phyloP scores from a whole-genome alignment of 2,329 filamentous ascomycete genomes.

The Neopestalotiopsis clavispora region DNA sequence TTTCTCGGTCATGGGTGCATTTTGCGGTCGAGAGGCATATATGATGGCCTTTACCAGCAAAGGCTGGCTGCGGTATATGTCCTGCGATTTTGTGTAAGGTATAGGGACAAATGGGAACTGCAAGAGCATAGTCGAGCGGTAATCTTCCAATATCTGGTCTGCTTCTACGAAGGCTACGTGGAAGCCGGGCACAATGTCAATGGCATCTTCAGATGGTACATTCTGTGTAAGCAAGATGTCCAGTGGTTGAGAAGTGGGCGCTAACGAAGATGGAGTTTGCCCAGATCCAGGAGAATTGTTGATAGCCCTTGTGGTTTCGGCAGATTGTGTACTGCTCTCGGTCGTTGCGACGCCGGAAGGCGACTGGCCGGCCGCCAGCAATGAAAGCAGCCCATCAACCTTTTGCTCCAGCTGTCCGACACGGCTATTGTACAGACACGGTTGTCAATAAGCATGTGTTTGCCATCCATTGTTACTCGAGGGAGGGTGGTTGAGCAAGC shows the following conservation, averaged over 20 bases:
- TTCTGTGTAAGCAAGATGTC: no score
- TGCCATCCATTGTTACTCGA: background rate
- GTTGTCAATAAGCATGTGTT: background rate
- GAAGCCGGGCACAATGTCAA: conserved; percentile 4
- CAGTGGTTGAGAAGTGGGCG: background rate
- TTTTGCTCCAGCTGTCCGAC: conserved; percentile 8
- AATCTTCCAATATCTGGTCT: background rate
- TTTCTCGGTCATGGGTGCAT: no score
- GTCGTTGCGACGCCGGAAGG: background rate
- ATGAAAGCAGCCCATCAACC: background rate
- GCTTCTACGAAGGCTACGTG: background rate
- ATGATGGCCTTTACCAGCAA: conserved; percentile 1
- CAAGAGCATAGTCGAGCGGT: background rate
- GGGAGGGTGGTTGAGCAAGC: background rate
- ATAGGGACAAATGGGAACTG: conserved; percentile 12
- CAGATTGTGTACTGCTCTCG: background rate
- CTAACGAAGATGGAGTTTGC: background rate
- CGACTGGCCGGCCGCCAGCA: background rate
- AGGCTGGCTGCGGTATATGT: background rate
- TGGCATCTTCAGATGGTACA: background rate
- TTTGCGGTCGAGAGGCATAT: background rate
- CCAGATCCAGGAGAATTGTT: background rate
- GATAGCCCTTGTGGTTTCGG: background rate
- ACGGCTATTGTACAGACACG: background rate
- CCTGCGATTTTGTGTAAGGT: background rate